A percentile compares a stretch with the other conserved stretches of the same genome.
Conservation (phyloP, 192 early-diverging fungal species). For the Lobosporangium transversale region DNA sequence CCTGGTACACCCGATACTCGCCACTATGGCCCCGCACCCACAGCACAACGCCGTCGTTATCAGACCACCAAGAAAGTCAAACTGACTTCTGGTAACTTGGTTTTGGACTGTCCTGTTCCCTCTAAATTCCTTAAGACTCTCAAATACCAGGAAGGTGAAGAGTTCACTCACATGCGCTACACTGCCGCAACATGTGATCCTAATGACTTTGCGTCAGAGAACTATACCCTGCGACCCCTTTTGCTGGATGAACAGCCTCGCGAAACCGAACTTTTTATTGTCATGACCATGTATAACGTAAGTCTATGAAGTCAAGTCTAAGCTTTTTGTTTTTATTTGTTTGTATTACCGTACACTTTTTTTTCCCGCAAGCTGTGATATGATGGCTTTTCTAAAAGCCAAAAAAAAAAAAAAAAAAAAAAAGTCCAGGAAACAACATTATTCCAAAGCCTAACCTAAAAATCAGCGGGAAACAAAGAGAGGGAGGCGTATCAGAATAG, state of each 20-base stretch:
- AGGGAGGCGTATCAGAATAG: too few relatives aligned
- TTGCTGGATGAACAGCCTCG: constrained; percentile 57
- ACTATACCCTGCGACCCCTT: constrained; percentile 79
- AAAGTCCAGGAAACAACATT: constrained; percentile 1
- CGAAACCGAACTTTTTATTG: constrained; percentile 82
- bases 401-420: not conserved
- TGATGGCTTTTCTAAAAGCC: too few relatives aligned
- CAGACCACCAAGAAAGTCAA: constrained; percentile 64
- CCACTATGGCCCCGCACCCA: constrained; percentile 57
- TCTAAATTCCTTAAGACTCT: constrained; percentile 61
- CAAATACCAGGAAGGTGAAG: constrained; percentile 68
- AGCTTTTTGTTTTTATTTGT: constrained; percentile 12
- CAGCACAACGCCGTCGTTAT: constrained; percentile 58
- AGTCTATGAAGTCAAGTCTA: too few relatives aligned
- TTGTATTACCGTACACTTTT: constrained; percentile 6
- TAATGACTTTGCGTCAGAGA: constrained; percentile 77
- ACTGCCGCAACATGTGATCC: constrained; percentile 91
- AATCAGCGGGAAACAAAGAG: constrained; percentile 4
- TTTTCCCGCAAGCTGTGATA: constrained; percentile 11
- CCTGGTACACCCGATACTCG: constrained; percentile 42
- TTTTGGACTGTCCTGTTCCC: constrained; percentile 79
- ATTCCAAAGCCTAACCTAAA: constrained; percentile 6
- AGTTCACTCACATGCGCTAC: constrained; percentile 95
- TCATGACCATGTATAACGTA: constrained; percentile 86
- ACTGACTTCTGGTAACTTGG: constrained; percentile 76